phyloP scores from a whole-genome alignment of 495 filamentous ascomycete genomes.

The Penicillium egyptiacum region DNA sequence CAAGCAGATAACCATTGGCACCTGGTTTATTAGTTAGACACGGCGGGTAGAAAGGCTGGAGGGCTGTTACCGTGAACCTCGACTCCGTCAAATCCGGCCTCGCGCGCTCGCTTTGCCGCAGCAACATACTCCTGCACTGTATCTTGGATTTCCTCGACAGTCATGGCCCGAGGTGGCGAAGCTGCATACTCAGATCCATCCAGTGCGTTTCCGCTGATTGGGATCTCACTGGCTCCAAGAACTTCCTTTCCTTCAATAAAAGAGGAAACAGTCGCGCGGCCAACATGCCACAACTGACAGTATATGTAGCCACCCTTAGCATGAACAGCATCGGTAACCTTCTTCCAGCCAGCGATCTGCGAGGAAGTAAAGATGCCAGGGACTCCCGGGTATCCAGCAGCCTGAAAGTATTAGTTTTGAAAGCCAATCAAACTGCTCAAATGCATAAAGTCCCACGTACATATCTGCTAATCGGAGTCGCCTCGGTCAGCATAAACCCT shows the following conservation, averaged over 20 bases:
- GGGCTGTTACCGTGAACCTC: constrained; percentile 49
- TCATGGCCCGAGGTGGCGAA: constrained; percentile 43
- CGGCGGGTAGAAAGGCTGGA: not conserved
- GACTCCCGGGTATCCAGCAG: constrained; percentile 43
- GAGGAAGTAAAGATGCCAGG: constrained; percentile 48
- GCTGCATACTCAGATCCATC: constrained; percentile 32
- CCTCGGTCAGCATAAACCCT: constrained; percentile 52
- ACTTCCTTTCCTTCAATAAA: constrained; percentile 29
- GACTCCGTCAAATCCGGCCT: constrained; percentile 62
- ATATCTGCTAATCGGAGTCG: constrained; percentile 36
- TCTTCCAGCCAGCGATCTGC: constrained; percentile 51
- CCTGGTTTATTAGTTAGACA: constrained; percentile 16
- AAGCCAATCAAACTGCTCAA: not conserved
- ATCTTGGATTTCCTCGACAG: constrained; percentile 42
- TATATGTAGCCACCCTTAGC: constrained; percentile 51
- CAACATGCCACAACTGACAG: constrained; percentile 54
- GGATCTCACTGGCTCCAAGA: constrained; percentile 25
- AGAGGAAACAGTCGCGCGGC: constrained; percentile 44
- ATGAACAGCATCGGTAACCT: constrained; percentile 54
- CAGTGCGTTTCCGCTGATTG: constrained; percentile 27
- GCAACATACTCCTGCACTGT: constrained; percentile 49
- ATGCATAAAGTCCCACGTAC: constrained; percentile 16
- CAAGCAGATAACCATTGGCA: constrained; percentile 56
- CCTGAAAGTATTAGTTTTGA: constrained; percentile 15
- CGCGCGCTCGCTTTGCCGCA: constrained; percentile 59